Conservation (phyloP, 208 protist species). For the Crithidia brevicula region DNA sequence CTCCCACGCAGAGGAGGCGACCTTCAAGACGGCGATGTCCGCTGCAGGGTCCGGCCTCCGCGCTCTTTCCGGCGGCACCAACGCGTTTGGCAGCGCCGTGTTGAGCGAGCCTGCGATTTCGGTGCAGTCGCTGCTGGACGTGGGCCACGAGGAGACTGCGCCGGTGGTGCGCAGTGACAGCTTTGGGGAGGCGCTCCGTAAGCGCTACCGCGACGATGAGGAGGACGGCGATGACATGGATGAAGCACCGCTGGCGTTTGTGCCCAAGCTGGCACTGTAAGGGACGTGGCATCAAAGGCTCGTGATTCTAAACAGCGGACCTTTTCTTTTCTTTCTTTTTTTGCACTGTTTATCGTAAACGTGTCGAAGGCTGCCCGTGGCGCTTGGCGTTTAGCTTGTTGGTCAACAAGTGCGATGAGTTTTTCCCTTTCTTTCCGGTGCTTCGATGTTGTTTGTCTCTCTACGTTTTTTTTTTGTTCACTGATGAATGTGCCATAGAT, state of each 20-base stretch:
- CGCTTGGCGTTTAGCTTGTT: too few species aligned
- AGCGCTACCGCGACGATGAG: conserved; percentile 83
- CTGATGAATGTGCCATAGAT: too few species aligned
- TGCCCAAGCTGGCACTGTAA: conserved; percentile 23
- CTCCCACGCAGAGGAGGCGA: neutral
- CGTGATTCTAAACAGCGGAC: too few species aligned
- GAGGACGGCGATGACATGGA: conserved; percentile 42
- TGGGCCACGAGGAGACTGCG: conserved; percentile 35
- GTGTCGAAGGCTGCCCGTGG: too few species aligned
- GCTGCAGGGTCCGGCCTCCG: neutral
- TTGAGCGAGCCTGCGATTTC: conserved; percentile 28
- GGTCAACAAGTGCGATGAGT: too few species aligned
- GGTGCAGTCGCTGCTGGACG: conserved; percentile 60
- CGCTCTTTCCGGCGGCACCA: neutral
- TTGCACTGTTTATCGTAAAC: too few species aligned
- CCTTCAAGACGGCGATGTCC: neutral
- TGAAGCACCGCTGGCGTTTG: neutral
- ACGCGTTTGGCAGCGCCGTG: neutral
- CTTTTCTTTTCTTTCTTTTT: too few species aligned
- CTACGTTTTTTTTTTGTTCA: too few species aligned
- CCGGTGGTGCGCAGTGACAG: conserved; percentile 44
- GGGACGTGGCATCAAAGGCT: too few species aligned
- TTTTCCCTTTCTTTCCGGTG: too few species aligned
- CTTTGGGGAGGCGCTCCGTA: conserved; percentile 78
- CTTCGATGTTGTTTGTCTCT: too few species aligned